Evolutionary conservation across 2,329 filamentous ascomycete species (phyloP), one percentile per base, ranked within the genome.

Genomic region (Fusarium sp.): DNA sequence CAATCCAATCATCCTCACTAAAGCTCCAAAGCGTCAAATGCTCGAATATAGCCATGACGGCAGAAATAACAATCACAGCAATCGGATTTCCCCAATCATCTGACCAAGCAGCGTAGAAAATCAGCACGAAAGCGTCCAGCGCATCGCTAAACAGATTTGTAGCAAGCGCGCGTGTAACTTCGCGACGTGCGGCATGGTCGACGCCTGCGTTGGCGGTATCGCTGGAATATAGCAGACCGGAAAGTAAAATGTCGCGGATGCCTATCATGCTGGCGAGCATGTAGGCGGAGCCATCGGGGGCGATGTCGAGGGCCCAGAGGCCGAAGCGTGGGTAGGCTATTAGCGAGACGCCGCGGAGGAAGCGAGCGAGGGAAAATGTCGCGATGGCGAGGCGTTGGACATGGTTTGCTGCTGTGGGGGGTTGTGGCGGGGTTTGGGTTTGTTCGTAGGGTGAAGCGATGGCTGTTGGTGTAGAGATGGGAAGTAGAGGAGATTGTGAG

Each of bases 21-120:
- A 79, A 73, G 58, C 77, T 78, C 76, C 76, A 80, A 10, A 80
- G 74, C 11, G 77, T 77, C 38, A 80, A 58, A 45, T 79, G 78
- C 54, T 80, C 78, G 22, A 75, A 48, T 13, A 78, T 70, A 2
- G 78, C 78, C 57, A 79, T 70, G 44, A 78, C 54, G 11, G 77
- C 77, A 8, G 76, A 74, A 24, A 75, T 67, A 22, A 73, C 63
- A 15, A 80, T 79, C 22, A 74, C 77, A 5, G 66, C 57, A 5
- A 79, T 62, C 8, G 75, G 76, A 52, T 75, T 75, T 6, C 73
- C 69, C 74, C 77, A 77, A 51, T 74, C 72, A 24, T 72, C 69
- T 2, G 74, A 74, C 74, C 76, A 78, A 2, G 77, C 78, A 20
- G 77, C 77, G 22, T 76, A 77, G 55, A 80, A 79, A 49, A 80